Conservation (phyloP, 2,329 filamentous ascomycete species). For the Sporothrix brunneoviolacea region DNA sequence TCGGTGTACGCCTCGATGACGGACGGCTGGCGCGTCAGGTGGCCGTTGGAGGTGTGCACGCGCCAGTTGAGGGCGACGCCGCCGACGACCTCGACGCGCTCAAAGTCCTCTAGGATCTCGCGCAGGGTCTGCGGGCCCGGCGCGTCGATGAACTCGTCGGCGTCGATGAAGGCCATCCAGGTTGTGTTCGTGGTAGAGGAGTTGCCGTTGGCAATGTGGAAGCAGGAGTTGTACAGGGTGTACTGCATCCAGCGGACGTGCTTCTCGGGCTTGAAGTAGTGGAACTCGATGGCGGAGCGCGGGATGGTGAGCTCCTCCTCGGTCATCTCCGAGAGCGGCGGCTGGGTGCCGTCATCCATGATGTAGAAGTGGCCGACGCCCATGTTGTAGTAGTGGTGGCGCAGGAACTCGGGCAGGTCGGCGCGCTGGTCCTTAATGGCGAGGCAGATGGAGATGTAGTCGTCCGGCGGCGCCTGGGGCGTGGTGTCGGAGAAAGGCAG, state of each 20-base stretch:
- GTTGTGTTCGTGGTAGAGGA: constrained; percentile 3
- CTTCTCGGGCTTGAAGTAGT: constrained; percentile 12
- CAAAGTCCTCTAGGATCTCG: constrained; percentile 10
- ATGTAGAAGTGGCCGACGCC: constrained; percentile 15
- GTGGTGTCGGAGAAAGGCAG: not conserved
- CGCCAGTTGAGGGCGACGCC: constrained; percentile 14
- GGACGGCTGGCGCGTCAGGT: constrained; percentile 11
- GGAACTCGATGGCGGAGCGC: constrained; percentile 13
- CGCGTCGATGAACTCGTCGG: constrained; percentile 15
- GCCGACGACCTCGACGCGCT: constrained; percentile 12
- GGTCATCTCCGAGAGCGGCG: constrained; percentile 9
- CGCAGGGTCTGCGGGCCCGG: constrained; percentile 9
- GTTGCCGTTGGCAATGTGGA: constrained; percentile 7
- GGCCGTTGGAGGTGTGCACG: constrained; percentile 14
- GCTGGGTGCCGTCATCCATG: constrained; percentile 15
- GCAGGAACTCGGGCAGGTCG: constrained; percentile 15
- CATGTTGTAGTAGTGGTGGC: constrained; percentile 18
- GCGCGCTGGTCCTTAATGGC: constrained; percentile 14
- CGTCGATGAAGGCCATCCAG: constrained; percentile 16
- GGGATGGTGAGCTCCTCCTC: constrained; percentile 12
- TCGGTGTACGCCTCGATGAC: constrained; percentile 9
- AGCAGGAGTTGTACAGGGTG: constrained; percentile 12
- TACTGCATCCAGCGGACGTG: constrained; percentile 16
- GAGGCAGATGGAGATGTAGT: constrained; percentile 14
- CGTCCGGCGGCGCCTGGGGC: constrained; percentile 5